Conservation (phyloP, 306 rosid species). For the Astragalus glycyphyllos region DNA sequence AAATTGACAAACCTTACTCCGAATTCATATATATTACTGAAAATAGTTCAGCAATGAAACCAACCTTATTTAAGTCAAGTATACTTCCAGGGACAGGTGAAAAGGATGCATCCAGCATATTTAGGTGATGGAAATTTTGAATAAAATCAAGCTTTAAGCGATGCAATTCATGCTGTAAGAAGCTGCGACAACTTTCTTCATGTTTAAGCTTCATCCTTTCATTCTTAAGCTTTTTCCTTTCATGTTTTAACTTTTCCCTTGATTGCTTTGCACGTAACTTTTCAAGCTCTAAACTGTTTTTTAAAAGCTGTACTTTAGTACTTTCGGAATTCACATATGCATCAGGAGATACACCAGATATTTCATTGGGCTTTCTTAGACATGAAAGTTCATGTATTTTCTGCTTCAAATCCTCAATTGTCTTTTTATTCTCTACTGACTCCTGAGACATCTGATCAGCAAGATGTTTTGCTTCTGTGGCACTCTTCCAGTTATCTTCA, state of each 20-base stretch:
- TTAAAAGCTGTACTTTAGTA: conserved; percentile 54
- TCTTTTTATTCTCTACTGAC: conserved; percentile 54
- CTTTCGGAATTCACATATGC: conserved; percentile 44
- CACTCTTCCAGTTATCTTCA: conserved; percentile 58
- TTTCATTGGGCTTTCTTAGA: conserved; percentile 50
- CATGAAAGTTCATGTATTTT: conserved; percentile 50
- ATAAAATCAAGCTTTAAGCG: conserved; percentile 57
- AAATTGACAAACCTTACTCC: conserved; percentile 25
- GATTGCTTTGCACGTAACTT: conserved; percentile 57
- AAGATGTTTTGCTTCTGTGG: conserved; percentile 55
- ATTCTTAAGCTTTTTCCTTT: conserved; percentile 44
- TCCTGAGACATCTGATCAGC: conserved; percentile 62
- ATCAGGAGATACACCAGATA: conserved; percentile 45
- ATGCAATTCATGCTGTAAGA: conserved; percentile 25
- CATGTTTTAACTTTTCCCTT: conserved; percentile 48
- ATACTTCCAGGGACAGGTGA: conserved; percentile 49
- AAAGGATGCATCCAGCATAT: conserved; percentile 50
- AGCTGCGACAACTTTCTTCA: conserved; percentile 53
- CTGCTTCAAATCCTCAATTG: conserved; percentile 55
- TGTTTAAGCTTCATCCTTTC: conserved; percentile 41
- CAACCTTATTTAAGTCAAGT: conserved; percentile 60
- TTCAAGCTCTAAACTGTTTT: conserved; percentile 62
- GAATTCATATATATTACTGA: conserved; percentile 5
- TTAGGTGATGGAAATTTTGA: conserved; percentile 58
- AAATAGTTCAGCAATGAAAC: conserved; percentile 44